Conservation (phyloP, 2,329 filamentous ascomycete genomes). For the Huntiella abstrusa region DNA sequence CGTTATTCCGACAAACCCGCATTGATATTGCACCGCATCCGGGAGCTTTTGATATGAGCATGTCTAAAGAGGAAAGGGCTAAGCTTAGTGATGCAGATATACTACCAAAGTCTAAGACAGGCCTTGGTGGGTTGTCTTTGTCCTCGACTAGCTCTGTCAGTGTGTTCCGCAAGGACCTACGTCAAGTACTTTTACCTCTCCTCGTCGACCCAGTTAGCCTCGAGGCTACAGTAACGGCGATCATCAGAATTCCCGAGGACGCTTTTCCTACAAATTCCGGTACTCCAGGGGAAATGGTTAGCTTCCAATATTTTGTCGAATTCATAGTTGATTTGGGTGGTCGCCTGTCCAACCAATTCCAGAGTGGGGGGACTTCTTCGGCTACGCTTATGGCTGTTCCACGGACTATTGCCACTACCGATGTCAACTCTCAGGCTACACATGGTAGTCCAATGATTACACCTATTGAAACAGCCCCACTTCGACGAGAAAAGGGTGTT, state of each 20-base stretch:
- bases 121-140: constrained; percentile 68
- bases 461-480: constrained; percentile 71
- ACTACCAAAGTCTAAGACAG: constrained; percentile 73
- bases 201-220: constrained; percentile 70
- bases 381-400: constrained; percentile 22
- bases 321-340: constrained; percentile 85
- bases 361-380: constrained; percentile 37
- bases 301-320: constrained; percentile 85
- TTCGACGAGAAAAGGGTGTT: constrained; percentile 81
- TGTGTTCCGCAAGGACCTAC: constrained; percentile 87
- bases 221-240: constrained; percentile 61
- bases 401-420: constrained; percentile 18
- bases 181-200: constrained; percentile 72
- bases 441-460: constrained; percentile 36
- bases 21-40: constrained; percentile 56
- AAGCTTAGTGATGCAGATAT: constrained; percentile 62
- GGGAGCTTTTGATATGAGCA: constrained; percentile 28
- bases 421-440: constrained; percentile 25
- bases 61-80: constrained; percentile 45
- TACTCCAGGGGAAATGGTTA: constrained; percentile 85
- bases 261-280: constrained; percentile 79
- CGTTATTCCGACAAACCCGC: constrained; percentile 74
- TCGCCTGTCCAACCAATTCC: constrained; percentile 55
- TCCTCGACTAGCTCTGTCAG: constrained; percentile 74
- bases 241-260: constrained; percentile 73